Evolutionary conservation across 1,139 yeast genomes (phyloP).

Genomic region (Saccharomycopsis hybrid): DNA sequence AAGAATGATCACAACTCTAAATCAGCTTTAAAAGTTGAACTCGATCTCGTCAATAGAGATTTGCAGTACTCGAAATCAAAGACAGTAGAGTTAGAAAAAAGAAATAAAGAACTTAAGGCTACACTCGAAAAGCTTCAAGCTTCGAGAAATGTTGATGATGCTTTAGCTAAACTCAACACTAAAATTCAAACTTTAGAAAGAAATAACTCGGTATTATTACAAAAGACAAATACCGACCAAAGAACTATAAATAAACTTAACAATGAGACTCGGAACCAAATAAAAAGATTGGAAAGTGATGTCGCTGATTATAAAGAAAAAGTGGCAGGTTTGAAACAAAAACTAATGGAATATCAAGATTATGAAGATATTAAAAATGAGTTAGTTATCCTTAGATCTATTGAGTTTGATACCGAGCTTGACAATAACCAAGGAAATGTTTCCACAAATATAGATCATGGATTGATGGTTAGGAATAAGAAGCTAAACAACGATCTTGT

Average conservation of each 20-base stretch:
- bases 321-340: constrained; percentile 32
- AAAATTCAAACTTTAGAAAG: constrained; percentile 14
- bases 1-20: constrained; percentile 5
- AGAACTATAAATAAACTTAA: constrained; percentile 22
- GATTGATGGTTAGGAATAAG: constrained; percentile 54
- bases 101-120: constrained; percentile 69
- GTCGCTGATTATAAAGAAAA: constrained; percentile 23
- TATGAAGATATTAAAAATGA: constrained; percentile 81
- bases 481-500: constrained; percentile 56
- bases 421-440: constrained; percentile 29
- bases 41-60: constrained; percentile 66
- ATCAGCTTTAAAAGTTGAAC: constrained; percentile 30
- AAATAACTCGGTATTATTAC: constrained; percentile 21
- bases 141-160: constrained; percentile 25
- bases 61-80: constrained; percentile 67
- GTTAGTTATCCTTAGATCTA: constrained; percentile 57
- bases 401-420: constrained; percentile 54
- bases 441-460: constrained; percentile 32
- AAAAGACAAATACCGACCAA: constrained; percentile 15
- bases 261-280: constrained; percentile 49
- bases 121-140: constrained; percentile 52
- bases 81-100: constrained; percentile 62
- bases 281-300: constrained; percentile 43
- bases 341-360: constrained; percentile 45
- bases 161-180: constrained; percentile 28